A percentile compares a stretch with the other conserved stretches of the same genome.
Conservation (phyloP, 352 stramenopile species). For the Phytophthora foliorum region DNA sequence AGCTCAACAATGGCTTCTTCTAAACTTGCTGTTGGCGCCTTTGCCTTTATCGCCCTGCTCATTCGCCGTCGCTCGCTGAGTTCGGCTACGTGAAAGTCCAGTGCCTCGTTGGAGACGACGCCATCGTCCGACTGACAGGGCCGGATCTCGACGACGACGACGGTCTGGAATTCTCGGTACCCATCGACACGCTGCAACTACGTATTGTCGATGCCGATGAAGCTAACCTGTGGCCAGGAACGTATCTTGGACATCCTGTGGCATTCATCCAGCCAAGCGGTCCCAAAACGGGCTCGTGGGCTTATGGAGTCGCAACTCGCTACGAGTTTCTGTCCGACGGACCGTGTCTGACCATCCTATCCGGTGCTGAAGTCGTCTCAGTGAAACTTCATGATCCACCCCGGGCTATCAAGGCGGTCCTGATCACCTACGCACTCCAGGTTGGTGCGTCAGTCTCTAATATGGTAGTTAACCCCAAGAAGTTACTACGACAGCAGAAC, state of each 20-base stretch:
- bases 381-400: conserved; percentile 2
- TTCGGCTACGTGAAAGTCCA: too few species aligned
- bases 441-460: not conserved
- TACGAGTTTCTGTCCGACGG: not conserved
- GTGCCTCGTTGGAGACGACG: too few species aligned
- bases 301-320: conserved; percentile 4
- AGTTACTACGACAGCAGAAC: conserved; percentile 13
- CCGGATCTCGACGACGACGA: too few species aligned
- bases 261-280: conserved; percentile 1
- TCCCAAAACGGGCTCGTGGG: not conserved
- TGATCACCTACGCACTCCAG: conserved; percentile 8
- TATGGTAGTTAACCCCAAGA: conserved; percentile 17
- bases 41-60: too few species aligned
- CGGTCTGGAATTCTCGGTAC: too few species aligned
- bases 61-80: too few species aligned
- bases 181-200: too few species aligned
- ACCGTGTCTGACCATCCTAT: not conserved
- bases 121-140: too few species aligned
- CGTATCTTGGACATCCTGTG: not conserved
- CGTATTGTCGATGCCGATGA: too few species aligned
- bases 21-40: too few species aligned
- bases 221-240: too few species aligned
- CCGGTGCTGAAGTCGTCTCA: not conserved
- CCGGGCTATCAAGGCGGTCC: conserved; percentile 13
- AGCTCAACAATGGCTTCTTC: too few species aligned